These are phyloP conservation scores for Talaromyces sp. DNA, from an alignment of 2,329 filamentous ascomycete genomes.

Conservation along the genomic window DNA sequence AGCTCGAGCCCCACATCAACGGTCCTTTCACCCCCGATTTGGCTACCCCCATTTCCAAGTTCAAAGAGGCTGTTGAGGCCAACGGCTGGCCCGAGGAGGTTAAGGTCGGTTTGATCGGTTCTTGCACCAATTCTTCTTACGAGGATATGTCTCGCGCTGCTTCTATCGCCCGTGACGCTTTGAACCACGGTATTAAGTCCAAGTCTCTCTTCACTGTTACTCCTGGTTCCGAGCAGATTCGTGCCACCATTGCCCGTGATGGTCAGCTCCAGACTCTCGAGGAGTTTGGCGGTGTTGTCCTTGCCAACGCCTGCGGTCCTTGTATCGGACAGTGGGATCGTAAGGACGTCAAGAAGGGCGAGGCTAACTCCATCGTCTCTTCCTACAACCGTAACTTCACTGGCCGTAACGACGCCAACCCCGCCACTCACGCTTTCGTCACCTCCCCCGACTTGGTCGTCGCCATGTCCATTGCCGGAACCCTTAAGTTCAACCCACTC, in stretches of 20 bases:
- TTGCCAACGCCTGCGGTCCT: constrained; percentile 91
- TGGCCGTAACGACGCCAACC: constrained; percentile 93
- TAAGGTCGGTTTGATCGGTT: constrained; percentile 94
- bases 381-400: constrained; percentile 99
- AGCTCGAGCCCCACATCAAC: constrained; percentile 97
- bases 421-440: constrained; percentile 88
- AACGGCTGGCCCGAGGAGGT: constrained; percentile 96
- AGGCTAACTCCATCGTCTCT: constrained; percentile 92
- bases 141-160: constrained; percentile 92
- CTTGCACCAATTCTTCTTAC: constrained; percentile 89
- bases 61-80: constrained; percentile 86
- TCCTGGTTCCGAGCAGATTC: constrained; percentile 93
- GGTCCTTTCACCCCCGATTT: constrained; percentile 98
- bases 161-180: constrained; percentile 83
- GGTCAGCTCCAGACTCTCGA: constrained; percentile 92
- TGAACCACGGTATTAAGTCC: constrained; percentile 87
- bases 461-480: constrained; percentile 76
- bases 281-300: constrained; percentile 88
- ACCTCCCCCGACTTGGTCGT: constrained; percentile 86
- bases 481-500: constrained; percentile 88
- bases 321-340: constrained; percentile 97
- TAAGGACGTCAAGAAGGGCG: constrained; percentile 87
- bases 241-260: constrained; percentile 84
- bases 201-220: constrained; percentile 93
- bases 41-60: constrained; percentile 95